Conservation (phyloP, 495 filamentous ascomycete genomes). For the Penicillium ochrochloron region DNA sequence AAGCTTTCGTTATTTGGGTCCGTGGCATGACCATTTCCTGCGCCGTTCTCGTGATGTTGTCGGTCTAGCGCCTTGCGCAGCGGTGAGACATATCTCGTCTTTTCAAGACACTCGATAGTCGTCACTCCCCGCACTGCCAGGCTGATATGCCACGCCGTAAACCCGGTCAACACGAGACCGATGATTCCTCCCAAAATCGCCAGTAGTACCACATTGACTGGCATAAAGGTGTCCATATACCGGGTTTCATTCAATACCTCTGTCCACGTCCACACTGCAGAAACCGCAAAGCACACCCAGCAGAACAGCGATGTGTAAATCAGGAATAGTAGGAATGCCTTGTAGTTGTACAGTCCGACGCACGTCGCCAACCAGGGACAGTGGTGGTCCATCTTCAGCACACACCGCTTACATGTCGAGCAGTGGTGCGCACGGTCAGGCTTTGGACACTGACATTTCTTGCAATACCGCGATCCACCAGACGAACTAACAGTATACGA, state of each 20-base stretch:
- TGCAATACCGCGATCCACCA: slow-evolving; percentile 86
- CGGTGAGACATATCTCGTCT: slow-evolving; percentile 86
- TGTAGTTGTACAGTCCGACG: slow-evolving; percentile 92
- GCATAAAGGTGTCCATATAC: slow-evolving; percentile 71
- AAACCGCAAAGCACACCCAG: slow-evolving; percentile 74
- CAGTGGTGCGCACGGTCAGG: slow-evolving; percentile 97
- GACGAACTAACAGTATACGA: slow-evolving; percentile 88
- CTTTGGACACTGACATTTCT: slow-evolving; percentile 93
- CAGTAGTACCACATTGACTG: slow-evolving; percentile 88
- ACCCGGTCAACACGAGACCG: slow-evolving; percentile 83
- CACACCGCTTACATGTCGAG: slow-evolving; percentile 87
- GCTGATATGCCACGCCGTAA: slow-evolving; percentile 91
- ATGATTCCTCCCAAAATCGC: slow-evolving; percentile 89
- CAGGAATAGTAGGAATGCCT: slow-evolving; percentile 91
- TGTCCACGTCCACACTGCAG: slow-evolving; percentile 76
- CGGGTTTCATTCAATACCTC: slow-evolving; percentile 72
- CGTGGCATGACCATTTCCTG: slow-evolving; percentile 20
- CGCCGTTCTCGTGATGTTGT: slow-evolving; percentile 54
- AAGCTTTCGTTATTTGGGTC: slow-evolving; percentile 66
- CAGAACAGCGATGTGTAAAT: slow-evolving; percentile 90
- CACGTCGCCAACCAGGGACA: slow-evolving; percentile 98
- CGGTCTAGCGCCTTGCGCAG: slow-evolving; percentile 70
- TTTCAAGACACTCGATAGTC: slow-evolving; percentile 94
- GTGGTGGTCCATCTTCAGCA: slow-evolving; percentile 99
- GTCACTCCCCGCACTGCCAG: slow-evolving; percentile 79